phyloP scores from a whole-genome alignment of 495 filamentous ascomycete genomes.

The Sordaria brevicollis region DNA sequence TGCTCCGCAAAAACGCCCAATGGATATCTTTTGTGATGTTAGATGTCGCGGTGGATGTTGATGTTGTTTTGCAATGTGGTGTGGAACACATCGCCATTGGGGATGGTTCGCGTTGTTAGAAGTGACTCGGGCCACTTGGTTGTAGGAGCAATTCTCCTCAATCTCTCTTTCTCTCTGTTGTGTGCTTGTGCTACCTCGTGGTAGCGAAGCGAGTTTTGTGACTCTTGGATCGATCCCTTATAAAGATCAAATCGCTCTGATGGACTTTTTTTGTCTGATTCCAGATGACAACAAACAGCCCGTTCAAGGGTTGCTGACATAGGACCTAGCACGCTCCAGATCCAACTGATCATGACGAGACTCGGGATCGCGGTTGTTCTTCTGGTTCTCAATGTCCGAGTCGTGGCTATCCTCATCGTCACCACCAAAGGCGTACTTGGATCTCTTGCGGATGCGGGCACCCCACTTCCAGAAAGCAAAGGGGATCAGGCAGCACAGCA shows the following conservation, averaged over 20 bases:
- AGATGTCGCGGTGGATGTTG: not conserved
- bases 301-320: conserved; percentile 33
- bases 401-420: conserved; percentile 19
- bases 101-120: not conserved
- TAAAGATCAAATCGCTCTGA: not conserved
- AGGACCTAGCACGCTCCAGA: conserved; percentile 28
- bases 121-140: not conserved
- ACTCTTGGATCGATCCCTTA: not conserved
- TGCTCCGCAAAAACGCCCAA: not conserved
- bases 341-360: conserved; percentile 19
- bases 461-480: conserved; percentile 70
- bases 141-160: not conserved
- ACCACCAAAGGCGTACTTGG: conserved; percentile 55
- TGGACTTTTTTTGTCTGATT: not conserved
- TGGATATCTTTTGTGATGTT: not conserved
- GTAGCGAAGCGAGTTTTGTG: not conserved
- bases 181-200: not conserved
- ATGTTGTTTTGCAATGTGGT: no score
- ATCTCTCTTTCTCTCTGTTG: not conserved
- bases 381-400: conserved; percentile 15
- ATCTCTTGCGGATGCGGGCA: conserved; percentile 50
- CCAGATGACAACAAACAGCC: not conserved
- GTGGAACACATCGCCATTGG: no score
- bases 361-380: conserved; percentile 15
- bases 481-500: conserved; percentile 67